Base-by-base conservation (phyloP, 441 rosid species). In the Arabidopsis lyrata region DNA sequence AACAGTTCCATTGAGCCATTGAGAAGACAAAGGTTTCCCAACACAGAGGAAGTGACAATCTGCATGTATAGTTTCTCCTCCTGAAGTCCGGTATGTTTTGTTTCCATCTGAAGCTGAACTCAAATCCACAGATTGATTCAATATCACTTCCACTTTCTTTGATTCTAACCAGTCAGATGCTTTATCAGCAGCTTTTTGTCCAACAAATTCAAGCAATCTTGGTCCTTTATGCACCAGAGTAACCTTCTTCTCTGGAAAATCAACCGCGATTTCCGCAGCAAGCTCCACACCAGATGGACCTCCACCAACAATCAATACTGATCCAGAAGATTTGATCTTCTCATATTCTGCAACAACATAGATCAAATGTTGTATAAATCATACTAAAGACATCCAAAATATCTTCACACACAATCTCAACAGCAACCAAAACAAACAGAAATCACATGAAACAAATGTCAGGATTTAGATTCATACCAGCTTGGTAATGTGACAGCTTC, bases 261-360 rank as follows among this genome's bases (percentile, higher is more conserved):
- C 78, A 69, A 80, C 87, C 1, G 91, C 88, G 56, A 94, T 88
- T 68, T 94, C 99, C 9, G 88, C 99, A 15, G 97, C 94, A 56
- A 94, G 90, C 83, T 94, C 97, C 35, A 94, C 97, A 59, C 97
- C 99, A 54, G 90, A 81, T 0, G 99, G 99, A 66, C 97, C 97
- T 66, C 97, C 98, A 70, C 99, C 98, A 39, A 92, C 79, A n/a
- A 90, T 88, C 73, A 92, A 75, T 80, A 94, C 82, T 20, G 96
- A 94, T 31, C n/a, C 58, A 24, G 97, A 92, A 61, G 97, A 73
- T 74, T 79, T 80, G 2, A 95, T 92, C 89, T 90, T 92, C 53
- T 89, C 85, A 72, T 80, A 80, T 53, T 90, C 97, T 94, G 85
- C 73, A 80, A 73, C 61, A 50, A 66, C 5, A 71, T 63, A 57